These are phyloP conservation scores for Salix brachista DNA, from an alignment of 345 rosid species.

Conservation along the genomic window DNA sequence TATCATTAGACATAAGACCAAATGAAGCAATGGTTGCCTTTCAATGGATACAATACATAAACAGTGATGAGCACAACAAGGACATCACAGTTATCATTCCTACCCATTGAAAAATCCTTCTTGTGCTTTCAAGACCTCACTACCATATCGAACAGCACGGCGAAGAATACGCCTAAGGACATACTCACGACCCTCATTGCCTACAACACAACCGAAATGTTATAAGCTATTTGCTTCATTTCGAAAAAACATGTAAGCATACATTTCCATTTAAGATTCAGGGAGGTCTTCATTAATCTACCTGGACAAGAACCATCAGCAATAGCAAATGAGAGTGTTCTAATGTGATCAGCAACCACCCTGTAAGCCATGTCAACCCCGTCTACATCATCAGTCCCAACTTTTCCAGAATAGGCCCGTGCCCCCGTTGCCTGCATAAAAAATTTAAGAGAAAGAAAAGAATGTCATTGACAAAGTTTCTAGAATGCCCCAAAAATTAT, in stretches of 20 bases:
- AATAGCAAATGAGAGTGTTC: constrained; percentile 92
- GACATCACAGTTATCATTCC: constrained; percentile 8
- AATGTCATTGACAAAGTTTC: no score
- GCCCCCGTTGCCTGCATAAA: constrained; percentile 70
- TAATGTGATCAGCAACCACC: constrained; percentile 95
- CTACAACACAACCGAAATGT: constrained; percentile 32
- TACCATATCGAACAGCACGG: constrained; percentile 92
- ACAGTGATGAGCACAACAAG: not conserved
- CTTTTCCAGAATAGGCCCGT: constrained; percentile 83
- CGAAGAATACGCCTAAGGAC: constrained; percentile 97
- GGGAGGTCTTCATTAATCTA: constrained; percentile 16
- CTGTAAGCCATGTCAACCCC: constrained; percentile 93
- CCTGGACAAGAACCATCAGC: constrained; percentile 99
- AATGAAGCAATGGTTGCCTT: not conserved
- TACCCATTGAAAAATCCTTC: constrained; percentile 96
- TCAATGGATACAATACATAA: not conserved
- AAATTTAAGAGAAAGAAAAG: not conserved
- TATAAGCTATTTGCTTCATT: not conserved
- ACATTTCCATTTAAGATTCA: no score
- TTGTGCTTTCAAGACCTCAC: constrained; percentile 77
- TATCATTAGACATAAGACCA: not conserved
- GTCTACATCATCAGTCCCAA: constrained; percentile 76
- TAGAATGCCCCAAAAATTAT: no score
- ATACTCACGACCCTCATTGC: constrained; percentile 96
- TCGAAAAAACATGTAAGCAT: not conserved